Conservation (phyloP, 768 basidiomycete genomes). For the Chlorophyllum brunneum region DNA sequence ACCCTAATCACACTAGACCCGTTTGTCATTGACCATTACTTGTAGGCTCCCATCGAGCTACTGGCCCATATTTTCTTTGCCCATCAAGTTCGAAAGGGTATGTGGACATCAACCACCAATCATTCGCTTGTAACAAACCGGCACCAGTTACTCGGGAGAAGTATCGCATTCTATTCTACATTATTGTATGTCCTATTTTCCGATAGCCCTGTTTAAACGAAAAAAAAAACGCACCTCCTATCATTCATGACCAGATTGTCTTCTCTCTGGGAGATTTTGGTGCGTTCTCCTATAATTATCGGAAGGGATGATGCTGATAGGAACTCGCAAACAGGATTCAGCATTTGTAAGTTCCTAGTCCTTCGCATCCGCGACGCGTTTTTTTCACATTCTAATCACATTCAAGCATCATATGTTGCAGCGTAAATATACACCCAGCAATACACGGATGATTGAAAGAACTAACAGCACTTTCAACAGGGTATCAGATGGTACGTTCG, state of each 20-base stretch:
- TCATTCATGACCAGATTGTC: neutral
- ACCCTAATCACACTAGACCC: too few relatives aligned
- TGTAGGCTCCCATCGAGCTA: neutral
- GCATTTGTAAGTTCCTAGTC: neutral
- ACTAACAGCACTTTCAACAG: too few relatives aligned
- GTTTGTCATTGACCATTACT: too few relatives aligned
- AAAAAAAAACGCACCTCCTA: neutral
- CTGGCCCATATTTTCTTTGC: conserved; percentile 4
- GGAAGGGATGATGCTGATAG: too few relatives aligned
- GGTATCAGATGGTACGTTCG: neutral
- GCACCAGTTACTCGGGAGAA: neutral
- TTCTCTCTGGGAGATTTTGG: neutral
- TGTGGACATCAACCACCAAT: neutral
- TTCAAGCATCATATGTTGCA: neutral
- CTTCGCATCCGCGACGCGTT: neutral
- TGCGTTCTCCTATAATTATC: too few relatives aligned
- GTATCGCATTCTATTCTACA: neutral
- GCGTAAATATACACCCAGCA: neutral
- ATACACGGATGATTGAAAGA: too few relatives aligned
- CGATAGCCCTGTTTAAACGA: too few relatives aligned
- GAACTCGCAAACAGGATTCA: neutral
- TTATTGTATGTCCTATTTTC: neutral
- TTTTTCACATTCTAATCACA: too few relatives aligned
- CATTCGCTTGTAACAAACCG: neutral
- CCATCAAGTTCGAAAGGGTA: neutral